Evolutionary conservation across 148 eudicot species (phyloP).

Genomic region (Camellia sinensis): DNA sequence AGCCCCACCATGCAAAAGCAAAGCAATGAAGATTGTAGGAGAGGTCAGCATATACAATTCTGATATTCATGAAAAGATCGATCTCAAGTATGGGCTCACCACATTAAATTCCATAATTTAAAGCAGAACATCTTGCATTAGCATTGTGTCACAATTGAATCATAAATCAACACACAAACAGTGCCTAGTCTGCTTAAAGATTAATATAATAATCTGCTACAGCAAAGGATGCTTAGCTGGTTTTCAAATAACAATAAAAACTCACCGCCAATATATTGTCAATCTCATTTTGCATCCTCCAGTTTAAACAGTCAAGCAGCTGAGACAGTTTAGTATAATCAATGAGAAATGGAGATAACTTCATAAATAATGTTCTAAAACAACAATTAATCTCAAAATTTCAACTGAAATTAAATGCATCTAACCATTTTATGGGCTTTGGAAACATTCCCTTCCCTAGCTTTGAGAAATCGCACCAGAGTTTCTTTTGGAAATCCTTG

Average conservation of each 20-base stretch:
- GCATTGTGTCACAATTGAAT: neutral
- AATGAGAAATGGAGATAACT: constrained; percentile 14
- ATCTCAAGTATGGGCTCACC: neutral
- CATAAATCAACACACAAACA: neutral
- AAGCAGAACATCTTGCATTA: neutral
- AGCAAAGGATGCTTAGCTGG: neutral
- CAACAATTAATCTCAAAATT: neutral
- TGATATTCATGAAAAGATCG: neutral
- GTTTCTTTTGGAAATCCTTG: constrained; percentile 62
- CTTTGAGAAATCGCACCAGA: constrained; percentile 67
- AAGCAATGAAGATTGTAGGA: neutral
- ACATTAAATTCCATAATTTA: neutral
- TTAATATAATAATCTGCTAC: neutral
- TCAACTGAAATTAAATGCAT: constrained; percentile 10
- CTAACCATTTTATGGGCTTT: constrained; percentile 83
- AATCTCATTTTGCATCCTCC: constrained; percentile 95
- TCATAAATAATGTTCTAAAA: constrained; percentile 6
- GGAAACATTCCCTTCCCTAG: constrained; percentile 78
- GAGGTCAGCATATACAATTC: neutral
- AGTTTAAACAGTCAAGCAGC: constrained; percentile 77
- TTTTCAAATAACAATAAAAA: constrained; percentile 16
- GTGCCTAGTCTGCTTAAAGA: neutral
- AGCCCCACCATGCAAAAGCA: constrained; percentile 1
- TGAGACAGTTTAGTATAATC: constrained; percentile 32
- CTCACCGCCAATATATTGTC: constrained; percentile 77